Percentiles rank a stretch among this genome's conserved stretches.
phyloP scores from a whole-genome alignment of 148 eudicot genomes.

The Spergularia marina region DNA sequence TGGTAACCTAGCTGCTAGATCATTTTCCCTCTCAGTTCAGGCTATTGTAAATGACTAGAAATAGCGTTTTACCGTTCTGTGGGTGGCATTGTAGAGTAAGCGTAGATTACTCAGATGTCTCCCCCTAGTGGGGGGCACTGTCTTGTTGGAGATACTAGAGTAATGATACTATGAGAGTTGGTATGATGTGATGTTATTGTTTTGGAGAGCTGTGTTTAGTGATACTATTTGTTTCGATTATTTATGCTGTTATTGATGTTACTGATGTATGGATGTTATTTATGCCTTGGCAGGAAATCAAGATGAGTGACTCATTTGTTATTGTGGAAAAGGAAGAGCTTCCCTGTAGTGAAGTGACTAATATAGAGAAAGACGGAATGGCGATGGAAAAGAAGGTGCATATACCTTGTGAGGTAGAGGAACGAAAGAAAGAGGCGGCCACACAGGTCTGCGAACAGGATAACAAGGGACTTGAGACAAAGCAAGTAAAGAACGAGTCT shows the following conservation, averaged over 20 bases:
- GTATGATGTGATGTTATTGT: neutral
- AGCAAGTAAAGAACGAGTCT: slow-evolving; percentile 4
- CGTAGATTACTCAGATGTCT: no score
- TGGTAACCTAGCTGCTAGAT: no score
- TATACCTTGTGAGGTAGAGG: slow-evolving; percentile 15
- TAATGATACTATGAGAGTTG: neutral
- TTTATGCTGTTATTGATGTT: neutral
- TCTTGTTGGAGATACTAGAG: slow-evolving; percentile 2
- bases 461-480: neutral
- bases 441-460: neutral
- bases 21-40: no score
- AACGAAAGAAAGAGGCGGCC: slow-evolving; percentile 11
- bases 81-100: no score
- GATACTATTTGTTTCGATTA: neutral
- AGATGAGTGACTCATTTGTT: slow-evolving; percentile 26
- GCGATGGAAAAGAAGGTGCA: slow-evolving; percentile 5
- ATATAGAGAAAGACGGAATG: neutral
- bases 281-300: slow-evolving; percentile 18
- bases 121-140: neutral
- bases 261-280: neutral
- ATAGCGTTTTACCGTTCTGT: no score
- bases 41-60: no score
- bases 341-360: slow-evolving; percentile 15
- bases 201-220: neutral
- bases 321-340: slow-evolving; percentile 30